Percentiles rank a stretch among this genome's conserved stretches.
These are phyloP conservation scores for Wilhelminamyces savonicus DNA, from an alignment of 805 yeast genomes.

Conservation along the genomic window DNA sequence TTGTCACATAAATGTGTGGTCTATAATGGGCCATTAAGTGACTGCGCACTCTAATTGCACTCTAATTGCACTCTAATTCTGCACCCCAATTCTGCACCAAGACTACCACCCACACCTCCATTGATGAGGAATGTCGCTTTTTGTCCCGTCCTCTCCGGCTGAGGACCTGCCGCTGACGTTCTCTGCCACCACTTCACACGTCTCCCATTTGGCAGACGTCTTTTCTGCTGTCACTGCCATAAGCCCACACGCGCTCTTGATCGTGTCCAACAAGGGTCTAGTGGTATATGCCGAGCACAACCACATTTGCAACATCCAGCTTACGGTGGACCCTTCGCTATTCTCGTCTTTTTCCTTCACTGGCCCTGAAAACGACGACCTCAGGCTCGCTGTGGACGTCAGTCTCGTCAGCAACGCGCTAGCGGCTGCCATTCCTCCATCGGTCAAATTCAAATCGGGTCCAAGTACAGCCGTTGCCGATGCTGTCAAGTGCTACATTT, in stretches of 20 bases:
- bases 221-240: slow-evolving; percentile 26
- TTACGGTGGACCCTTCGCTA: slow-evolving; percentile 30
- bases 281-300: slow-evolving; percentile 29
- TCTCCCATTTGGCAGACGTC: slow-evolving; percentile 32
- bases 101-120: too few relatives aligned
- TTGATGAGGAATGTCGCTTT: too few relatives aligned
- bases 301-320: slow-evolving; percentile 29
- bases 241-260: slow-evolving; percentile 27
- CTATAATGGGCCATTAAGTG: too few relatives aligned
- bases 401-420: slow-evolving; percentile 29
- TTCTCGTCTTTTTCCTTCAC: slow-evolving; percentile 23
- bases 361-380: slow-evolving; percentile 3
- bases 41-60: too few relatives aligned
- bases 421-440: slow-evolving; percentile 16
- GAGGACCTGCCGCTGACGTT: too few relatives aligned
- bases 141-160: too few relatives aligned
- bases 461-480: slow-evolving; percentile 5
- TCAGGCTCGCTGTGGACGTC: slow-evolving; percentile 31
- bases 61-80: too few relatives aligned
- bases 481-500: slow-evolving; percentile 27
- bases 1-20: too few relatives aligned
- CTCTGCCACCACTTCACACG: slow-evolving; percentile 31
- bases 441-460: slow-evolving; percentile 3
- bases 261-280: slow-evolving; percentile 26
- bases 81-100: too few relatives aligned